Base-by-base conservation (phyloP, 768 basidiomycete genomes). In the Tylopilus cervinicoccineus region DNA sequence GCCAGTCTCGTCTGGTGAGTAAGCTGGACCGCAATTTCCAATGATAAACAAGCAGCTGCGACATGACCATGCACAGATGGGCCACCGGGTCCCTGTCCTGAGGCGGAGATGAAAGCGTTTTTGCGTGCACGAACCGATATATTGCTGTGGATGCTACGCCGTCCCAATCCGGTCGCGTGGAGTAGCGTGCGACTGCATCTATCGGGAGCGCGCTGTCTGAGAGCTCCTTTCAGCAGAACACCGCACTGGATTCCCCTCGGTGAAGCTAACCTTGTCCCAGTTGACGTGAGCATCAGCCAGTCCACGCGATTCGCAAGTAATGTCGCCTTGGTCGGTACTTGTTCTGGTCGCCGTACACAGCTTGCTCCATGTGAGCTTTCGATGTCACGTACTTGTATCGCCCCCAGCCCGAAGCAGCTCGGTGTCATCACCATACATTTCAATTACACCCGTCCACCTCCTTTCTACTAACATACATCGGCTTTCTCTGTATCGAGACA, bases 261-360 rank as follows among this genome's bases (percentile, higher is more conserved):
- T 9, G 48, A 67, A 69, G 65, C 58, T 67, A 67, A 67, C 65
- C 65, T 67, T 67, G 65, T 65, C 45, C 45, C 33, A 44, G 33
- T 58, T 57, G 64, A 66, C 57, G 38, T 51, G 52, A 43, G 43
- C 29, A 48, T 43, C 47, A 47, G 38, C 51, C 24, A 26, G 11
- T 16, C 48, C 47, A 53, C 48, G 47, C 45, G 44, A 49, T 49
- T 51, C 43, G 43, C 50, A 37, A 49, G 13, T 31, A 44, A 45
- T 38, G 38, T 45, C 36, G 24, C 22, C 42, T 37, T 17, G 27
- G 24, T 45, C 53, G 54, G 59, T n/a, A 11, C 57, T 39, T 7
- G 24, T 16, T 45, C 51, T 54, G 49, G 43, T 55, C 47, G 9
- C 63, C 59, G 64, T 23, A 48, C 60, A 53, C 58, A 50, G 54